These are phyloP conservation scores for Halenospora varia DNA, from an alignment of 495 filamentous ascomycete genomes.

Conservation along the genomic window DNA sequence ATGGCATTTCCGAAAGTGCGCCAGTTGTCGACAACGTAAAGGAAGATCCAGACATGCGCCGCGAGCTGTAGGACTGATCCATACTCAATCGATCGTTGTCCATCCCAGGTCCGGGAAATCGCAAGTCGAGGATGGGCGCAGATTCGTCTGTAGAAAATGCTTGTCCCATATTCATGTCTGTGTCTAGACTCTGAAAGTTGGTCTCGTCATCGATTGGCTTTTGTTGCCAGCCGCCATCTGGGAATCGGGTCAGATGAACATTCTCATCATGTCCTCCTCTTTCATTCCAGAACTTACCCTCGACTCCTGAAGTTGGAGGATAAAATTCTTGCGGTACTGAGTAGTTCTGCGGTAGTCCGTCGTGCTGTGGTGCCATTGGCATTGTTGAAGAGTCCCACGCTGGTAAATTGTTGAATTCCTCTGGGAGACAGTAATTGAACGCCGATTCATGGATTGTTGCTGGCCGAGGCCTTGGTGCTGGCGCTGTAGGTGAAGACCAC, in stretches of 20 bases:
- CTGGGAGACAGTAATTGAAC: conserved; percentile 53
- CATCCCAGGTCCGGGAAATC: conserved; percentile 31
- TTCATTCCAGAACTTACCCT: conserved; percentile 38
- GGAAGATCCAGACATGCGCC: conserved; percentile 55
- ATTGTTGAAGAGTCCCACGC: conserved; percentile 52
- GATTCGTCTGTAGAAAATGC: conserved; percentile 52
- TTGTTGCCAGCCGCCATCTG: conserved; percentile 45
- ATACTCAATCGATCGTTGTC: conserved; percentile 23
- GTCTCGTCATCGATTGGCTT: conserved; percentile 48
- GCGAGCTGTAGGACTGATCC: conserved; percentile 34
- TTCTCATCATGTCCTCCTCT: conserved; percentile 12
- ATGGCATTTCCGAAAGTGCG: conserved; percentile 51
- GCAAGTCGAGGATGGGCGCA: conserved; percentile 49
- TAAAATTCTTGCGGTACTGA: conserved; percentile 52
- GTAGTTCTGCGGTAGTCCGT: conserved; percentile 43
- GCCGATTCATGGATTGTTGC: conserved; percentile 53
- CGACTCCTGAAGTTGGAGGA: conserved; percentile 42
- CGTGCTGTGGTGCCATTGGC: conserved; percentile 42
- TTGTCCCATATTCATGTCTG: conserved; percentile 50
- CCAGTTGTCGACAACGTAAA: conserved; percentile 56
- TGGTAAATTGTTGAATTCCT: conserved; percentile 42
- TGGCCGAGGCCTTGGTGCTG: conserved; percentile 35
- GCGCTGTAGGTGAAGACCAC: conserved; percentile 25
- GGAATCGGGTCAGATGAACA: conserved; percentile 22
- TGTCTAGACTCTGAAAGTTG: conserved; percentile 40